Percentiles rank a stretch among this genome's conserved stretches.
Conservation (phyloP, 768 basidiomycete genomes). For the Boletellus emodensis region DNA sequence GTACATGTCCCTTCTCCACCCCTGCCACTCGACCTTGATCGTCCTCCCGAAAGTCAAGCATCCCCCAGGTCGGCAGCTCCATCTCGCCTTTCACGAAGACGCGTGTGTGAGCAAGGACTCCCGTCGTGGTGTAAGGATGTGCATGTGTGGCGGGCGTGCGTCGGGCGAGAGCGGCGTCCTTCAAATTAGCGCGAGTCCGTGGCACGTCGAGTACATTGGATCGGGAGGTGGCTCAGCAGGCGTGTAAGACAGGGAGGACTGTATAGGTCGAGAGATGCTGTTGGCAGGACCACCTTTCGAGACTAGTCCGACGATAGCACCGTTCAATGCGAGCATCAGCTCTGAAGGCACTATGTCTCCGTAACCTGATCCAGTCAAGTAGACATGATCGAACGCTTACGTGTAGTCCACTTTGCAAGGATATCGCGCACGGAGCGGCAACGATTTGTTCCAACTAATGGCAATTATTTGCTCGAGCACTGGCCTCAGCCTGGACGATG, state of each 20-base stretch:
- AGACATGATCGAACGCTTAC: no score
- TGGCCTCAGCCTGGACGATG: slow-evolving; percentile 3
- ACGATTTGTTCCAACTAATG: slow-evolving; percentile 57
- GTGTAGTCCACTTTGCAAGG: slow-evolving; percentile 70
- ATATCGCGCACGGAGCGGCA: slow-evolving; percentile 60
- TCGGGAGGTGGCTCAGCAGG: slow-evolving; percentile 53
- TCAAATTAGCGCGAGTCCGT: slow-evolving; percentile 78
- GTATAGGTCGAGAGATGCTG: not conserved
- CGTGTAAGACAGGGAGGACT: slow-evolving; percentile 46
- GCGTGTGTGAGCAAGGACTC: slow-evolving; percentile 34
- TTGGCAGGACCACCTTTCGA: slow-evolving; percentile 10
- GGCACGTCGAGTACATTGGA: slow-evolving; percentile 57
- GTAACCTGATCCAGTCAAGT: no score
- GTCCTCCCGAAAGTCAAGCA: slow-evolving; percentile 65
- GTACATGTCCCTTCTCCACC: slow-evolving; percentile 50
- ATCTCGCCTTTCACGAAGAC: slow-evolving; percentile 79
- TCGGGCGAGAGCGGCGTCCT: slow-evolving; percentile 20
- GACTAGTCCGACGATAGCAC: slow-evolving; percentile 39
- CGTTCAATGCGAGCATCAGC: no score
- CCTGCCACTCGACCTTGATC: slow-evolving; percentile 44
- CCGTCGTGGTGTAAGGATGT: slow-evolving; percentile 70
- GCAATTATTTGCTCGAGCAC: slow-evolving; percentile 32
- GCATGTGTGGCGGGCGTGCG: slow-evolving; percentile 40
- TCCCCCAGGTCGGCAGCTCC: slow-evolving; percentile 82
- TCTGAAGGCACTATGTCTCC: no score